These are phyloP conservation scores for Glaciozyma antarctica DNA, from an alignment of 768 basidiomycete species.

Conservation along the genomic window DNA sequence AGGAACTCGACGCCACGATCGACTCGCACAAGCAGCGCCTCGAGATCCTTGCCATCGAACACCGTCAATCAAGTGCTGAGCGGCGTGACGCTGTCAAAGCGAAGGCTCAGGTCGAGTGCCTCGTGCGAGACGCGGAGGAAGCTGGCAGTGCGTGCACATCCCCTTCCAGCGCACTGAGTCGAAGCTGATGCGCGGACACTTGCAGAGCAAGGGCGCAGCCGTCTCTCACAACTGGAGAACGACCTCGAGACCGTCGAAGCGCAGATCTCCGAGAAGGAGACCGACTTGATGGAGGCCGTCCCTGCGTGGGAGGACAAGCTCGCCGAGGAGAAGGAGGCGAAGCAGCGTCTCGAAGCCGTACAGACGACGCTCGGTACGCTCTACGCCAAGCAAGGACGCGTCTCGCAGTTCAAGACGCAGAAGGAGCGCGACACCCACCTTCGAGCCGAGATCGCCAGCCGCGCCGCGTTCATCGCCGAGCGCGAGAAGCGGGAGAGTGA, in stretches of 20 bases:
- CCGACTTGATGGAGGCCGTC: conserved; percentile 51
- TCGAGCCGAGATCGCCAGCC: conserved; percentile 60
- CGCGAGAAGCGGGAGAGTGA: conserved; percentile 49
- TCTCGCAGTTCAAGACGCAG: conserved; percentile 71
- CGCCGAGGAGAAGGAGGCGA: conserved; percentile 43
- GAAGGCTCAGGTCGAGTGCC: conserved; percentile 76
- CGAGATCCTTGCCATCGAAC: conserved; percentile 59
- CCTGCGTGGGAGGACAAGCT: conserved; percentile 58
- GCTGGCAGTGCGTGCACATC: conserved; percentile 43
- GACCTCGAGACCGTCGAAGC: conserved; percentile 56
- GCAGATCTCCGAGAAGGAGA: conserved; percentile 58
- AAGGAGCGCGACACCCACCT: conserved; percentile 76
- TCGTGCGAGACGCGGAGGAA: conserved; percentile 63
- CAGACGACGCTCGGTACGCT: conserved; percentile 62
- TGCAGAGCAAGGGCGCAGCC: conserved; percentile 52
- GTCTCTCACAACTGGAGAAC: conserved; percentile 52
- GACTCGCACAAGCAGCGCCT: conserved; percentile 59
- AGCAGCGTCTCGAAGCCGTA: conserved; percentile 63
- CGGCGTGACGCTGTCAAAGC: conserved; percentile 75
- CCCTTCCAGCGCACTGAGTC: neutral
- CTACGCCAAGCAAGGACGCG: conserved; percentile 82
- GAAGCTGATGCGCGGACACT: neutral
- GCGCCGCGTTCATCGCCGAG: conserved; percentile 50
- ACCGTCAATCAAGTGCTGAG: conserved; percentile 69
- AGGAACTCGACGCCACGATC: conserved; percentile 67